A percentile compares a stretch with the other conserved stretches of the same genome.
Conservation (phyloP, 495 filamentous ascomycete genomes). For the Gamarada debralockiae region DNA sequence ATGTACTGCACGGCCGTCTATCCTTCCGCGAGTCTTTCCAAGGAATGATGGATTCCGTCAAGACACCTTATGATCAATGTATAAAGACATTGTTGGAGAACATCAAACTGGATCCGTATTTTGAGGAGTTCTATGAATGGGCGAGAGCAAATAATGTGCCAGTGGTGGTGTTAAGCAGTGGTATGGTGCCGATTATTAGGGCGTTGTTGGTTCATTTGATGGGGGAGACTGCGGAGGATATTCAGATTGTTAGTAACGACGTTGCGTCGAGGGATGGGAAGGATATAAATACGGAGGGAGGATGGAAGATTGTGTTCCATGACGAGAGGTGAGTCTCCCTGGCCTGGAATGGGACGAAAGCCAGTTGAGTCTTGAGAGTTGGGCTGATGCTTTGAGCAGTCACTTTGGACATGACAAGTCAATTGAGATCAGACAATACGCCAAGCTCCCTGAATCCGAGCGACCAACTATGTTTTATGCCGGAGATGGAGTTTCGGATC, state of each 20-base stretch:
- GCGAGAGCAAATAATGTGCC: conserved; percentile 75
- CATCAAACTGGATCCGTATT: conserved; percentile 82
- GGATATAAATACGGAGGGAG: conserved; percentile 70
- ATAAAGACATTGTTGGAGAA: conserved; percentile 70
- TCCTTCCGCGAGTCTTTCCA: conserved; percentile 83
- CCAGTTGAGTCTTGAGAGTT: neutral
- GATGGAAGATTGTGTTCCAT: conserved; percentile 84
- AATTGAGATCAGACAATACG: conserved; percentile 79
- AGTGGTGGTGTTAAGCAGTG: conserved; percentile 83
- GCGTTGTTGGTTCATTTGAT: conserved; percentile 75
- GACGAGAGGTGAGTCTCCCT: conserved; percentile 63
- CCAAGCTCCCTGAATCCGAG: conserved; percentile 58
- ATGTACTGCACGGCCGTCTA: conserved; percentile 61
- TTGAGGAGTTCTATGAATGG: conserved; percentile 84
- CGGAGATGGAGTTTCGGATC: conserved; percentile 85
- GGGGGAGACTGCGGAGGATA: conserved; percentile 64
- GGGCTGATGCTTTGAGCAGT: conserved; percentile 38
- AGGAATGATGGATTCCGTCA: conserved; percentile 81
- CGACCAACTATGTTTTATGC: conserved; percentile 83
- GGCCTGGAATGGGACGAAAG: neutral
- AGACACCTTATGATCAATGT: conserved; percentile 74
- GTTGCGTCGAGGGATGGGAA: conserved; percentile 64
- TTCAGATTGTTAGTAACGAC: conserved; percentile 84
- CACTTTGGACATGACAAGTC: conserved; percentile 93
- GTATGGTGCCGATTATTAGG: conserved; percentile 89